Base-by-base conservation (phyloP, 208 protist genomes). In the Trypanosoma brucei region DNA sequence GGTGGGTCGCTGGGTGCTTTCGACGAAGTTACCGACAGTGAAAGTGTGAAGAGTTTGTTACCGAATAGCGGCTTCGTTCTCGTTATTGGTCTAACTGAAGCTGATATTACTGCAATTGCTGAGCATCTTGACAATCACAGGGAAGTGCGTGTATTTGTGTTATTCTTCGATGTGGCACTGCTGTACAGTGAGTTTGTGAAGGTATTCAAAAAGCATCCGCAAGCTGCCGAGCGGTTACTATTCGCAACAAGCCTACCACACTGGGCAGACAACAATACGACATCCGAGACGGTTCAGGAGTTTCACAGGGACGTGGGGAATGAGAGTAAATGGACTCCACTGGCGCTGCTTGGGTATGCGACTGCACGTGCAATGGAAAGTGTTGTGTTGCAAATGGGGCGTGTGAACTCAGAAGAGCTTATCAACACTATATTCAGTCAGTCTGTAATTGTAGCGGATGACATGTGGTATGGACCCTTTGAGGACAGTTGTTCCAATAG, bases 231-330 rank as follows among this genome's bases (percentile, higher is more conserved):
- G 38, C 78, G 78, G 1, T 34, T 82, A 39, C 37, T 79, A 34
- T 73, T 78, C 31, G 33, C 81, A 35, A 81, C 59, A 34, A 88
- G 68, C 49, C 50, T 88, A 55, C 82, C 78, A n/a, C 65, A 78
- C 35, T 84, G 78, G 82, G 63, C 42, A 9, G 76, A 84, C 50
- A 45, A 61, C 2, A 51, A 63, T 38, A 49, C 61, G 4, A 37
- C 22, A 1, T 72, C 54, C 2, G 35, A 39, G 37, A 58, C 62
- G 5, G 59, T 72, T 31, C 1, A 60, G 42, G 7, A 48, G 11
- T 79, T 73, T 38, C 68, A 69, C 35, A 33, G 3, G 0, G n/a
- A 44, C n/a, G 59, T 63, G 42, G 11, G 54, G 5, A 54, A 62
- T 54, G 33, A 11, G 1, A 42, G 7, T 11, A 46, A 63, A 14